These are phyloP conservation scores for Aspergillus pseudonomiae DNA, from an alignment of 2,329 filamentous ascomycete genomes.

Conservation along the genomic window DNA sequence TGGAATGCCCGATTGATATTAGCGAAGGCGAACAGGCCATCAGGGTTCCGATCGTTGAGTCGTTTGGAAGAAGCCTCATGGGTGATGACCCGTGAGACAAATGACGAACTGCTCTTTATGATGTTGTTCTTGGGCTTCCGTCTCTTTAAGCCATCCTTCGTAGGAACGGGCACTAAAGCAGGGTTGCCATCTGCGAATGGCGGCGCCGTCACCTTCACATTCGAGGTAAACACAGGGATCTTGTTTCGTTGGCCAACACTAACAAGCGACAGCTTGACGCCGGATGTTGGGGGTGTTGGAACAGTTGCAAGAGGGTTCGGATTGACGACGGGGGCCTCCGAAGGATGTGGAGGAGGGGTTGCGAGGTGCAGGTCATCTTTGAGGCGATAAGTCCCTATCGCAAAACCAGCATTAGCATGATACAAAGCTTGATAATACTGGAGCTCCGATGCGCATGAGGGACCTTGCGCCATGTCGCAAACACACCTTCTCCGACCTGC, in stretches of 20 bases:
- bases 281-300: constrained; percentile 78
- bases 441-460: not conserved
- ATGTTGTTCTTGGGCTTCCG: constrained; percentile 98
- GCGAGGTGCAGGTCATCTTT: constrained; percentile 91
- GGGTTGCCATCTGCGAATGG: constrained; percentile 87
- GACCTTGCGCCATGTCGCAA: constrained; percentile 3
- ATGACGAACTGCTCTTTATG: constrained; percentile 97
- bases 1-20: constrained; percentile 96
- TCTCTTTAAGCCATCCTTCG: constrained; percentile 72
- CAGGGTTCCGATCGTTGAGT: constrained; percentile 73
- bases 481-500: constrained; percentile 84
- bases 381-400: constrained; percentile 81
- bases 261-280: constrained; percentile 81
- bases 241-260: constrained; percentile 66
- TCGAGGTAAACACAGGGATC: constrained; percentile 49
- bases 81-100: constrained; percentile 93
- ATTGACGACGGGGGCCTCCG: constrained; percentile 83
- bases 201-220: constrained; percentile 54
- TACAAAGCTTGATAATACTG: not conserved
- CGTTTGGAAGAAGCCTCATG: constrained; percentile 81
- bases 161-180: constrained; percentile 63
- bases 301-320: constrained; percentile 88
- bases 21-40: constrained; percentile 86
- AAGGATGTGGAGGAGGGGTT: constrained; percentile 92
- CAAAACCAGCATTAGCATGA: constrained; percentile 25